These are phyloP conservation scores for Leccinum pellstonianum DNA, from an alignment of 768 basidiomycete species.

Conservation along the genomic window DNA sequence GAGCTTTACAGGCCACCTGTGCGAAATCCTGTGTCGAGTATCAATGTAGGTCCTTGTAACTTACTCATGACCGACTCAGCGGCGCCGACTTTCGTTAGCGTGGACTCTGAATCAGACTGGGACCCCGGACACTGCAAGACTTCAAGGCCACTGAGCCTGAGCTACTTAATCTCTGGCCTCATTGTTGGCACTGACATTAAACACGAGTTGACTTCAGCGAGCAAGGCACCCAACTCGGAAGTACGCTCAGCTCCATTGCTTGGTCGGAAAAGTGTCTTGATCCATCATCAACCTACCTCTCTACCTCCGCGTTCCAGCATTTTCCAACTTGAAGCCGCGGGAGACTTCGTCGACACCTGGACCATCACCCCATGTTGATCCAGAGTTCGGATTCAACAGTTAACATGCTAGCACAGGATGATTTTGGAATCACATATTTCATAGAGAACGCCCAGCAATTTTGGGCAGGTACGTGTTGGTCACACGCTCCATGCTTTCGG, in stretches of 20 bases:
- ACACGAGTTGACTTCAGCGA: slow-evolving; percentile 6
- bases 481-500: slow-evolving; percentile 2
- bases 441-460: slow-evolving; percentile 85
- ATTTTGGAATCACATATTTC: slow-evolving; percentile 77
- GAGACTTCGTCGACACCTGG: slow-evolving; percentile 6
- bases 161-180: not conserved
- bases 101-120: not conserved
- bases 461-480: slow-evolving; percentile 70
- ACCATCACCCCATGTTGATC: slow-evolving; percentile 11
- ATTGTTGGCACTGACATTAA: slow-evolving; percentile 6
- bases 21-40: not conserved
- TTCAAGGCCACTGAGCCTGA: not conserved
- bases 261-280: not conserved
- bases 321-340: not conserved
- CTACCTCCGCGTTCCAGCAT: not conserved
- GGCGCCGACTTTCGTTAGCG: too few species aligned
- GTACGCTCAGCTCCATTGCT: not conserved
- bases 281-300: not conserved
- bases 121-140: slow-evolving; percentile 26
- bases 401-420: slow-evolving; percentile 47
- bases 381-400: slow-evolving; percentile 17
- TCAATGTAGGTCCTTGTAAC: too few species aligned
- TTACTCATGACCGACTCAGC: too few species aligned
- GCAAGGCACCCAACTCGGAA: not conserved
- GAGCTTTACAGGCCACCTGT: not conserved